A percentile compares a stretch with the other conserved stretches of the same genome.
Evolutionary conservation across 1,284 basidiomycete species (phyloP).

Genomic region (Heterobasidion irregulare): DNA sequence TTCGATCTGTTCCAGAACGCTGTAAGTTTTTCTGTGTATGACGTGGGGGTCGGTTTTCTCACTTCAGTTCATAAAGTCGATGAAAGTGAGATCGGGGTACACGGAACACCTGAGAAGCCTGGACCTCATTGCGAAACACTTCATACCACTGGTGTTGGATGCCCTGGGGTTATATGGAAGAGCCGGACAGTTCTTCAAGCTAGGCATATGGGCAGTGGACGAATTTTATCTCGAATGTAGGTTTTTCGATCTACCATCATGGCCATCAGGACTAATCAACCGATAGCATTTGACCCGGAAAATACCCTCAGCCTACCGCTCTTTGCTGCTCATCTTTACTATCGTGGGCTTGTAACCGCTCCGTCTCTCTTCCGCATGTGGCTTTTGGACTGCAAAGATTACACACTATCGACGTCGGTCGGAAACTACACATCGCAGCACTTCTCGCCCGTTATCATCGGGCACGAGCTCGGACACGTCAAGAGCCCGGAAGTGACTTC

Average conservation of each 20-base stretch:
- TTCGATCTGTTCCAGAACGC: slow-evolving; percentile 86
- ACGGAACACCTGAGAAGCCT: slow-evolving; percentile 77
- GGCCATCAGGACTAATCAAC: slow-evolving; percentile 6
- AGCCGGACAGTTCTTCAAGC: slow-evolving; percentile 57
- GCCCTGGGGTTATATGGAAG: slow-evolving; percentile 60
- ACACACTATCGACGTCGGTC: slow-evolving; percentile 74
- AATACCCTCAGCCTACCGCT: slow-evolving; percentile 52
- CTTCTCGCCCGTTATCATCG: slow-evolving; percentile 89
- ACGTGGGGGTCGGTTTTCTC: not conserved
- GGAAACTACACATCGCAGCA: slow-evolving; percentile 76
- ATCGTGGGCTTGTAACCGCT: slow-evolving; percentile 73
- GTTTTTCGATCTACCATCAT: slow-evolving; percentile 19
- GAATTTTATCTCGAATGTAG: slow-evolving; percentile 79
- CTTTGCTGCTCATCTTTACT: slow-evolving; percentile 85
- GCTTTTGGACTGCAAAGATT: slow-evolving; percentile 85
- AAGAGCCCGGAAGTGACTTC: slow-evolving; percentile 55
- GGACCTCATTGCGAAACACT: slow-evolving; percentile 51
- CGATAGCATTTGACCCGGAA: slow-evolving; percentile 54
- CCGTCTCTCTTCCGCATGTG: slow-evolving; percentile 82
- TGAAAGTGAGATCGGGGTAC: slow-evolving; percentile 76
- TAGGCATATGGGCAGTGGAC: slow-evolving; percentile 80
- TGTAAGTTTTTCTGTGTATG: slow-evolving; percentile 35
- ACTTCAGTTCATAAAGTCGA: slow-evolving; percentile 42
- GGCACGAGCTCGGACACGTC: slow-evolving; percentile 73
- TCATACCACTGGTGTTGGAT: slow-evolving; percentile 74